Evolutionary conservation across 2,329 filamentous ascomycete genomes (phyloP), one percentile per base, ranked within the genome.

Genomic region (Hypoxylon sp.): DNA sequence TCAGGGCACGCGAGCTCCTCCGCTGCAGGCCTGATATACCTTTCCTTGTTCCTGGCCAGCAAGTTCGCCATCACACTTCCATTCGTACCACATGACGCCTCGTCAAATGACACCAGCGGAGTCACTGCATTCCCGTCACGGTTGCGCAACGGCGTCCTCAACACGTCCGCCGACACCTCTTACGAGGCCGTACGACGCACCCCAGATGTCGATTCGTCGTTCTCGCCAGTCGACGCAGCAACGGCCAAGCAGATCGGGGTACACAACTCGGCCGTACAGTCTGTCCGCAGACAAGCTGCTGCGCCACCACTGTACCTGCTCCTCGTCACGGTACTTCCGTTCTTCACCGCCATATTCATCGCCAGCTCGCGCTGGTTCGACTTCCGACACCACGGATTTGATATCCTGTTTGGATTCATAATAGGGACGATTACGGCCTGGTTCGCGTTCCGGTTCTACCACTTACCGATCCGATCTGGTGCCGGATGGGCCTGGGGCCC

Each of bases 401-500:
- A 98, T 68, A 91, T 97, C 68, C 79, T 97, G 2, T 92, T 91
- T 66, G 94, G 94, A n/a, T 91, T 89, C 57, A 68, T 91, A 11
- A 90, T 97, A 65, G 94, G 94, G 7, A 84, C 89, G 13, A 78
- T 88, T 46, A 86, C 86, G 37, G 86, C 91, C 19, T 89, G 89
- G 75, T 88, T 94, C 70, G 86, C 89, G 2, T 97, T 97, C 80
- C 84, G 91, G 22, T 92, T 90, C 80, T 97, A 97, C 74, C 93
- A 97, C 74, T 80, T 95, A 8, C 92, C 93, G 0, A 88, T 97
- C 65, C 82, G 81, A 19, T 84, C 85, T n/a, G 93, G 93, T 6
- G 91, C 90, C 1, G 94, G 94, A 13, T 97, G 93, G 93, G 88
- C 92, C 0, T 97, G 93, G 94, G 93, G 91, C 2, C 89, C 93